Evolutionary conservation across 495 filamentous ascomycete genomes (phyloP).

Genomic region (Hypoxylon lenormandii): DNA sequence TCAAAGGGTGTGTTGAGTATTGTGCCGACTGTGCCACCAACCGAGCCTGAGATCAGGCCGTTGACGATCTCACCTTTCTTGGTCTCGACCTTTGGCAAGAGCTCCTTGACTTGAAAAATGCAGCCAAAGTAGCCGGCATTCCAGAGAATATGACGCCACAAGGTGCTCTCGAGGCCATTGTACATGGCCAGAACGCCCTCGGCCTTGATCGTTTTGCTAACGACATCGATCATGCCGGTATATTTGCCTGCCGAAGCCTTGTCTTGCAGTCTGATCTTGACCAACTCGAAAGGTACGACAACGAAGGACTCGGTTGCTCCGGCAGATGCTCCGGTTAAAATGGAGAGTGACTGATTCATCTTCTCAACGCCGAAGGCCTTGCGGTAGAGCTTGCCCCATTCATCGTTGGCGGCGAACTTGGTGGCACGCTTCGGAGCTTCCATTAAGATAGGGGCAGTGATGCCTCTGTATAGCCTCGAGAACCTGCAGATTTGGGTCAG

Average conservation of each 20-base stretch:
- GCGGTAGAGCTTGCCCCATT: conserved; percentile 94
- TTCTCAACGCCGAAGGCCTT: conserved; percentile 81
- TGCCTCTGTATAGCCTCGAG: conserved; percentile 93
- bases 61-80: conserved; percentile 85
- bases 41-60: conserved; percentile 84
- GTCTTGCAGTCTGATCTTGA: conserved; percentile 93
- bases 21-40: conserved; percentile 92
- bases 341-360: conserved; percentile 89
- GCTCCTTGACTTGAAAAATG: conserved; percentile 91
- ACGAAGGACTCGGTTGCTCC: conserved; percentile 97
- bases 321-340: conserved; percentile 91
- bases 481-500: conserved; percentile 64
- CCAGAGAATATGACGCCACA: conserved; percentile 98
- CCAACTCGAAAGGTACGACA: conserved; percentile 91
- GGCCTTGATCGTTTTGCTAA: conserved; percentile 78
- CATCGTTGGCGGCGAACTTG: conserved; percentile 98
- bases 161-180: conserved; percentile 93
- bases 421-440: conserved; percentile 98
- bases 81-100: conserved; percentile 80
- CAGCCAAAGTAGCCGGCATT: conserved; percentile 98
- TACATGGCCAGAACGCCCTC: conserved; percentile 92
- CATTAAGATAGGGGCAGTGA: conserved; percentile 95
- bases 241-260: conserved; percentile 94
- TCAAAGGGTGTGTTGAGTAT: conserved; percentile 97
- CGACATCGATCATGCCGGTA: conserved; percentile 89